Evolutionary conservation across 1,139 yeast genomes (phyloP).

Genomic region (Yamadazyma atmosphaerica): DNA sequence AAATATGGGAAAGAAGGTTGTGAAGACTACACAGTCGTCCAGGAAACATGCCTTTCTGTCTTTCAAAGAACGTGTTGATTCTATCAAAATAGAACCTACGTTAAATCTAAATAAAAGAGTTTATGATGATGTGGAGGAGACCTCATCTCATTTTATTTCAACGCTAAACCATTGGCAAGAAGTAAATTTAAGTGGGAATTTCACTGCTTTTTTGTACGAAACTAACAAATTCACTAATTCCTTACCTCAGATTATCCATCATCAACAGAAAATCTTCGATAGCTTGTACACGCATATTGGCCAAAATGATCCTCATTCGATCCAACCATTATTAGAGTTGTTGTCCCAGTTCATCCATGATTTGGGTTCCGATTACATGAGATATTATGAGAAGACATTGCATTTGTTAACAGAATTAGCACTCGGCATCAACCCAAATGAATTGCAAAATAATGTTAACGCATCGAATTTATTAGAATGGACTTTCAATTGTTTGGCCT

Average conservation of each 20-base stretch:
- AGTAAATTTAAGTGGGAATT: conserved; percentile 73
- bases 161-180: conserved; percentile 88
- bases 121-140: conserved; percentile 65
- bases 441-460: conserved; percentile 39
- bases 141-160: conserved; percentile 68
- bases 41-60: conserved; percentile 69
- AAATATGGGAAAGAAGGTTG: conserved; percentile 8
- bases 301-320: conserved; percentile 63
- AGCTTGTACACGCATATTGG: conserved; percentile 50
- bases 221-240: conserved; percentile 62
- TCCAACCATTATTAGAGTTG: conserved; percentile 81
- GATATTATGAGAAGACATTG: conserved; percentile 59
- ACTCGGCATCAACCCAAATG: conserved; percentile 45
- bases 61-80: conserved; percentile 80
- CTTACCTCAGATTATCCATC: conserved; percentile 77
- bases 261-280: conserved; percentile 62
- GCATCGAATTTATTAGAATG: conserved; percentile 77
- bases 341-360: conserved; percentile 88
- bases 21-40: conserved; percentile 52
- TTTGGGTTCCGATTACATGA: conserved; percentile 86
- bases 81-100: conserved; percentile 82
- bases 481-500: conserved; percentile 84
- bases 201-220: conserved; percentile 60
- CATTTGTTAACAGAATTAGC: conserved; percentile 53
- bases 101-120: conserved; percentile 62